phyloP scores from a whole-genome alignment of 78 protist genomes.

The Guillardia theta region DNA sequence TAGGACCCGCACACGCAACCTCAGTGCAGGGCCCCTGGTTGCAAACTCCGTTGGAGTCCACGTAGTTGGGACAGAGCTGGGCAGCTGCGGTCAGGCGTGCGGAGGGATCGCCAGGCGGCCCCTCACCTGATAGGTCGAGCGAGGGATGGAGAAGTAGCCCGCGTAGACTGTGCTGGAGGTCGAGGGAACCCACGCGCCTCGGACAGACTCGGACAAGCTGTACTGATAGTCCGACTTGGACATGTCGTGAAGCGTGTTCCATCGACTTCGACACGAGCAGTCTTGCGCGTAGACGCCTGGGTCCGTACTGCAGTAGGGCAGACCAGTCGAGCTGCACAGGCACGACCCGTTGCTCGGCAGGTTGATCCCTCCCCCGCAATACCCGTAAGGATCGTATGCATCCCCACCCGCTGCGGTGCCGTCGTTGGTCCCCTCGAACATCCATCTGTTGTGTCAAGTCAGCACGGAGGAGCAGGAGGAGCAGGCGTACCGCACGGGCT shows the following conservation, averaged over 20 bases:
- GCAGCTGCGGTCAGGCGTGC: background rate
- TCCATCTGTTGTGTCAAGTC: background rate
- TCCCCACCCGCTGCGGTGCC: background rate
- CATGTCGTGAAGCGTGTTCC: background rate
- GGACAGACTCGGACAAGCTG: background rate
- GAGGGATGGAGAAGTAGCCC: background rate
- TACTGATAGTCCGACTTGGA: background rate
- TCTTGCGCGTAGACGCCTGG: background rate
- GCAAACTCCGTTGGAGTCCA: conserved; percentile 5
- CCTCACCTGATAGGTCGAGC: background rate
- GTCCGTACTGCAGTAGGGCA: background rate
- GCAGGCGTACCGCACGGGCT: background rate
- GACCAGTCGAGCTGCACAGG: background rate
- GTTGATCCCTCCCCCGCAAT: background rate
- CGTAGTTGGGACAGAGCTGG: background rate
- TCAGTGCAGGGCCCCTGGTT: conserved; percentile 22
- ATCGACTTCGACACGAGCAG: background rate
- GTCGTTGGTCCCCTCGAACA: background rate
- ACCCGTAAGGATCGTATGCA: background rate
- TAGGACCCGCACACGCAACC: background rate
- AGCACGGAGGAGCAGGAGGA: background rate
- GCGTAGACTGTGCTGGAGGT: background rate
- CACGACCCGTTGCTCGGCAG: background rate
- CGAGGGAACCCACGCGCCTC: background rate
- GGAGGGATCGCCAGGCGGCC: background rate